Percentiles rank a stretch among this genome's conserved stretches.
Evolutionary conservation across 352 stramenopile species (phyloP).

Genomic region (Phytophthora fragariae): DNA sequence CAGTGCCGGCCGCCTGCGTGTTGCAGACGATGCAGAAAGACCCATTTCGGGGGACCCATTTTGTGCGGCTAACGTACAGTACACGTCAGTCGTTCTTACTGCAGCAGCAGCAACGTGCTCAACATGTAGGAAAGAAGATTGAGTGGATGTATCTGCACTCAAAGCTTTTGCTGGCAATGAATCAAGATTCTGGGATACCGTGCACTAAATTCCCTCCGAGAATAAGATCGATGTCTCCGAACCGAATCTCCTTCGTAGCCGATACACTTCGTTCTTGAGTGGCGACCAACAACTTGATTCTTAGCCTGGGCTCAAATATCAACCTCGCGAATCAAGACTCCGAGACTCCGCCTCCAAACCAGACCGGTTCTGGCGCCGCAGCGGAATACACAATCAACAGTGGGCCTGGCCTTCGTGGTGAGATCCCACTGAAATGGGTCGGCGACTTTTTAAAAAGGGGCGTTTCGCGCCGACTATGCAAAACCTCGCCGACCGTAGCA

Average conservation of each 20-base stretch:
- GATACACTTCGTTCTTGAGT: background rate
- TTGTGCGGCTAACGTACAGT: background rate
- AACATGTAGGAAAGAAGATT: too few species aligned
- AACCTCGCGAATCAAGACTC: background rate
- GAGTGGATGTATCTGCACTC: too few species aligned
- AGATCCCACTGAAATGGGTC: constrained; percentile 2
- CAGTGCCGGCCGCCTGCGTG: constrained; percentile 28
- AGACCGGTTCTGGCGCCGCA: constrained; percentile 5
- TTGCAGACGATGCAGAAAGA: constrained; percentile 13
- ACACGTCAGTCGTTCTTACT: too few species aligned
- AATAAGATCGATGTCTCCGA: background rate
- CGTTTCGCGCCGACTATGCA: constrained; percentile 1
- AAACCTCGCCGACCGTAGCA: background rate
- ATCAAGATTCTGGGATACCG: background rate
- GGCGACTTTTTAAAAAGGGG: background rate
- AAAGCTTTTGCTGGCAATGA: too few species aligned
- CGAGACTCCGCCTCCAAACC: constrained; percentile 5
- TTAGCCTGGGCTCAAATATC: background rate
- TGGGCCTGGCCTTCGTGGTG: background rate
- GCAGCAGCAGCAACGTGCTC: too few species aligned
- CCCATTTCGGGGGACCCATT: constrained; percentile 10
- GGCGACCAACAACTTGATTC: background rate
- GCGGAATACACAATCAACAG: background rate
- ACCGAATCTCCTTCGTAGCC: background rate
- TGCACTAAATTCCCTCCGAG: background rate